phyloP scores from a whole-genome alignment of 176 grass and related monocot genomes.

The Chrysopogon serrulatus region DNA sequence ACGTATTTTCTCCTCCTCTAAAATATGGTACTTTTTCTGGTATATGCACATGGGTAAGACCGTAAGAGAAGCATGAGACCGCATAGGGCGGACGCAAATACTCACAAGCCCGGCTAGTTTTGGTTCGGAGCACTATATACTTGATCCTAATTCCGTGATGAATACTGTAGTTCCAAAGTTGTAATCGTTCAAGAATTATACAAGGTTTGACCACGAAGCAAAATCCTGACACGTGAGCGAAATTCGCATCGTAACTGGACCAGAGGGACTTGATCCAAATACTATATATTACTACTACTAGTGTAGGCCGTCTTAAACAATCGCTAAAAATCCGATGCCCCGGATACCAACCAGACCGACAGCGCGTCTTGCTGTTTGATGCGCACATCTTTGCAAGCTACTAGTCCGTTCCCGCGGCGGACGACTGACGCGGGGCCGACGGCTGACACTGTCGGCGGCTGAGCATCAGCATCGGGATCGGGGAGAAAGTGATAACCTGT shows the following conservation, averaged over 20 bases:
- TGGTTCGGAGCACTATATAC: no score
- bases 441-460: constrained; percentile 16
- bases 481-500: constrained; percentile 4
- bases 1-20: no score
- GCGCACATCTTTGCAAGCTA: background rate
- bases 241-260: background rate
- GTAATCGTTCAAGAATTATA: no score
- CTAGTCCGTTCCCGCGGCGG: background rate
- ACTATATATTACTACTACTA: background rate
- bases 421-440: background rate
- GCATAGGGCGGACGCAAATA: no score
- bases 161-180: no score
- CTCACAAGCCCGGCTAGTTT: no score
- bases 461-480: background rate
- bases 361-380: background rate
- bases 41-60: no score
- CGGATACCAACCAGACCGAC: background rate
- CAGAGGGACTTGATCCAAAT: background rate
- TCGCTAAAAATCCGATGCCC: background rate
- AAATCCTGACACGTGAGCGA: background rate
- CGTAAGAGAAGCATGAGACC: no score
- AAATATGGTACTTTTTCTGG: no score
- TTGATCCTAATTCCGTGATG: no score
- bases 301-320: background rate
- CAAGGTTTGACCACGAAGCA: background rate